Evolutionary conservation across 2,329 filamentous ascomycete genomes (phyloP), one percentile per base, ranked within the genome.

Genomic region (Ophiostoma fasciatum): DNA sequence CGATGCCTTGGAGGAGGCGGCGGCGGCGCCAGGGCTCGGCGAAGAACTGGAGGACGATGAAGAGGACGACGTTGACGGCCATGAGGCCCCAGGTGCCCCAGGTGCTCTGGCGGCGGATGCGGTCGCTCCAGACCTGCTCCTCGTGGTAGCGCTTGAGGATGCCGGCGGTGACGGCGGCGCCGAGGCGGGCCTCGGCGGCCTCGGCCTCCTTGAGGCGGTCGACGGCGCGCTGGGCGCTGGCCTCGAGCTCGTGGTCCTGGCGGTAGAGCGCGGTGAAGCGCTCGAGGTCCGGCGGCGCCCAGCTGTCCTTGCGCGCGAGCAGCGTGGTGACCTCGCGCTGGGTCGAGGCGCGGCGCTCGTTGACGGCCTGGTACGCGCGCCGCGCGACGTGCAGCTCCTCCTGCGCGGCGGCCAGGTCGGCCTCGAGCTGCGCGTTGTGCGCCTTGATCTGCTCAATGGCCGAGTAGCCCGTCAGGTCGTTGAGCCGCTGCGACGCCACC

Each of bases 51-150:
- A 92, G 76, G 14, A 87, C 68, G 36, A 98, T 59, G 52, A 98
- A 83, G 31, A 98, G 60, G 42, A 96, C 55, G 22, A 96, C 82
- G 53, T 98, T 98, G 51, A 96, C 73, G 18, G 88, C 88, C 90
- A 98, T 98, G 42, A 98, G 62, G 1, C 88, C 90, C 76, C 92
- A 96, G 0, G 90, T 98, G 25, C 92, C 88, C 90, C 90, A 98
- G 0, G 90, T 98, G 54, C 82, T 90, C 66, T 94, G 94, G 45
- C 90, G 70, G 25, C 90, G 71, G 53, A 98, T 98, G 48, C 93
- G 88, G 55, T 98, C 90, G 52, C 83, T 93, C 90, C 90, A 98
- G 38, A 98, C 92, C 62, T 98, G 90, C 62, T 98, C 90, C 60
- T 98, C 90, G 56, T 98, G 90, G 58, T 98, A 98, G 42, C 92